Base-by-base conservation (phyloP, 2,329 filamentous ascomycete species). In the Cladobotryum protrusum region DNA sequence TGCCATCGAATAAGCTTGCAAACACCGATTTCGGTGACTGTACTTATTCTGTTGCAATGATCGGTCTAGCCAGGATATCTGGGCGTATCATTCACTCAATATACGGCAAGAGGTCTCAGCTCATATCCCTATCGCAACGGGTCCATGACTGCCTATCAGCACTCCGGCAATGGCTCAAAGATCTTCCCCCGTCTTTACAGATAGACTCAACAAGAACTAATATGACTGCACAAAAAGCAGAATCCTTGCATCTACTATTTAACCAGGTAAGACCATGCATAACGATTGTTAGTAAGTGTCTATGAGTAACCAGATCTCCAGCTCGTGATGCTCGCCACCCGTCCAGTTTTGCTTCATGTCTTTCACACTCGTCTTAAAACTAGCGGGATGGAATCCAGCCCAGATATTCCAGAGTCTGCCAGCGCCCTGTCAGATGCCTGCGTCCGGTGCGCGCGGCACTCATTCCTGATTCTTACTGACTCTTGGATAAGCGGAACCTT, bases 401-500 rank as follows among this genome's bases (percentile, higher is more conserved):
- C 56, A 0, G 55, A 61, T 2, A 59, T 67, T 0, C 63, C 64
- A 0, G 63, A 58, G 1, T 63, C 59, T 5, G 69, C 68, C 2
- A 56, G 65, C 40, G 68, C 71, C 0, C 55, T 74, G 1, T 66
- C 71, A 0, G 71, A 73, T 45, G 70, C 73, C 0, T 76, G 73
- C 47, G 65, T 74, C 0, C 65, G 68, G 14, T 73, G 71, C 20
- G 72, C 73, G 0, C 65, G 70, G 0, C 70, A 76, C 33, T 75
- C 73, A 0, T 67, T 67, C 41, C 64, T 64, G 0, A 59, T 76
- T 0, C 59, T 76, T 0, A 70, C 67, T 3, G 65, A 72, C 5
- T 66, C 65, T 12, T 76, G 73, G 74, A 68, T 74, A 2, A 67
- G 72, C 32, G 74, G 74, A 0, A 68, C 71, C 0, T 74, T 75